Percentiles rank a stretch among this genome's conserved stretches.
Evolutionary conservation across 257 asterid species (phyloP).

Genomic region (Solanum pinnatisectum): DNA sequence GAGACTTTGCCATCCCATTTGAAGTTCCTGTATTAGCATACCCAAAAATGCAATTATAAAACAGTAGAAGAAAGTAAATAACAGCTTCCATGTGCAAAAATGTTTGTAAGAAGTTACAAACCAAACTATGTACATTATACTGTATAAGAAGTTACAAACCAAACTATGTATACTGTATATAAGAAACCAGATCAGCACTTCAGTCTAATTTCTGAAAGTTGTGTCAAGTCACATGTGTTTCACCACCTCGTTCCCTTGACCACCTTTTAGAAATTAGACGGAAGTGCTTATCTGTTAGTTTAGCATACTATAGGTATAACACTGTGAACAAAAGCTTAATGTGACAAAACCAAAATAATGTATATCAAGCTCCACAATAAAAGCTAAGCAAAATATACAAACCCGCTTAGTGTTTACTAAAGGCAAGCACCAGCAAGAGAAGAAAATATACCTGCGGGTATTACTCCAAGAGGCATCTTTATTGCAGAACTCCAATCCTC

Average conservation of each 20-base stretch:
- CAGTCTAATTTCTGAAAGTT: neutral
- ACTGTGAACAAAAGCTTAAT: neutral
- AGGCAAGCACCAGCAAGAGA: neutral
- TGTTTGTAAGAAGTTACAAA: neutral
- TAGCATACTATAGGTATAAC: neutral
- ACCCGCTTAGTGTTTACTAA: neutral
- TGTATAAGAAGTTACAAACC: neutral
- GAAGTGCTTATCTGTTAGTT: neutral
- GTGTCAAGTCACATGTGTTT: neutral
- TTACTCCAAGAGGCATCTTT: conserved; percentile 72
- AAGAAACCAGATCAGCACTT: neutral
- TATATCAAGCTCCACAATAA: neutral
- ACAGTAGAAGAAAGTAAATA: neutral
- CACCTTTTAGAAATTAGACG: neutral
- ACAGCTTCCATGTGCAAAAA: neutral
- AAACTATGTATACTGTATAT: neutral
- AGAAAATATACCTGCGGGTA: conserved; percentile 73
- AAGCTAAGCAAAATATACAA: neutral
- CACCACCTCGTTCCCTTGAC: neutral
- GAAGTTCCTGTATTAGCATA: conserved; percentile 61
- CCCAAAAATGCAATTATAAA: neutral
- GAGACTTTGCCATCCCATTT: conserved; percentile 93
- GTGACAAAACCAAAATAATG: neutral
- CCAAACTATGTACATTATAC: neutral
- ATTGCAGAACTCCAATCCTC: conserved; percentile 80